These are phyloP conservation scores for Mucor lusitanicus DNA, from an alignment of 371 early-diverging fungal genomes.

Conservation along the genomic window DNA sequence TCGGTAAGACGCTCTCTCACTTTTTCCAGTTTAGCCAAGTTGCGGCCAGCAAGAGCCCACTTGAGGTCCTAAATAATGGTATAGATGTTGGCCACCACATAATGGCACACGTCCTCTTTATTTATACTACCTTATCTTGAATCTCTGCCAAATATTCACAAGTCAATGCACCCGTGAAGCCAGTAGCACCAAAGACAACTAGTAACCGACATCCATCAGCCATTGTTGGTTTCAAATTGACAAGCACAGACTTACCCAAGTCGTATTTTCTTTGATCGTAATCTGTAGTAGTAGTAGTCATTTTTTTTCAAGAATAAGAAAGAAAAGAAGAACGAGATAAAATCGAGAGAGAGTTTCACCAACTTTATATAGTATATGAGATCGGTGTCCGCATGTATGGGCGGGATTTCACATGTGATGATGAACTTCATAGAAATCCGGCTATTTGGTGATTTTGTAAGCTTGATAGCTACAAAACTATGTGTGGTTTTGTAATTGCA, in stretches of 20 bases:
- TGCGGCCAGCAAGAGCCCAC: constrained; percentile 37
- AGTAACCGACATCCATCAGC: background rate
- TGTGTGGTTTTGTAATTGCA: background rate
- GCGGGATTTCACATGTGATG: background rate
- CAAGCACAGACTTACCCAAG: constrained; percentile 5
- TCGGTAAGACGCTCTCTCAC: constrained; percentile 14
- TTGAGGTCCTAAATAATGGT: constrained; percentile 37
- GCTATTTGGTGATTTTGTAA: background rate
- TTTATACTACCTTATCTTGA: constrained; percentile 36
- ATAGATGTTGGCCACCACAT: background rate
- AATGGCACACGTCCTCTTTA: background rate
- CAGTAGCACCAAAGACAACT: constrained; percentile 84
- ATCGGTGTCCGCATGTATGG: background rate
- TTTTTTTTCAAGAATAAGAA: background rate
- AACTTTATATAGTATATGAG: background rate
- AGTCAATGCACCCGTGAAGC: constrained; percentile 82
- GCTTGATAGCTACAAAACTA: background rate
- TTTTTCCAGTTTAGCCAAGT: constrained; percentile 22
- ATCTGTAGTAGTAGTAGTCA: constrained; percentile 1
- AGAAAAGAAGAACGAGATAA: background rate
- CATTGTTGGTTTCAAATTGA: background rate
- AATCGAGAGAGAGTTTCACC: background rate
- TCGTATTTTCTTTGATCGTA: constrained; percentile 15
- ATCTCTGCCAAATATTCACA: constrained; percentile 53
- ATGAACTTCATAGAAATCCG: background rate